Base-by-base conservation (phyloP, 2,329 filamentous ascomycete genomes). In the Sphaerulina vaccinii region DNA sequence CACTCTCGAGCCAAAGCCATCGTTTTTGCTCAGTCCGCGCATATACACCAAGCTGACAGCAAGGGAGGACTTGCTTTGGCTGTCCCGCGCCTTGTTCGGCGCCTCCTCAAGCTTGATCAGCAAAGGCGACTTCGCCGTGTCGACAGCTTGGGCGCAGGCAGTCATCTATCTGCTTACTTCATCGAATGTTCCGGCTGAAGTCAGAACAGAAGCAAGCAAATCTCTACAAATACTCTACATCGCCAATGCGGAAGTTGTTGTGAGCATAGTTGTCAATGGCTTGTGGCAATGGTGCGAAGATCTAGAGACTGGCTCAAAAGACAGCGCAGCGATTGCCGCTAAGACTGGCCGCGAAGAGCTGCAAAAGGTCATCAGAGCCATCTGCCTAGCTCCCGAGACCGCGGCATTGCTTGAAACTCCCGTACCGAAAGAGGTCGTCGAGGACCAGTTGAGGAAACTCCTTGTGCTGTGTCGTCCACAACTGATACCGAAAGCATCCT, bases 11-110 rank as follows among this genome's bases (percentile, higher is more conserved):
- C 84, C 88, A 0, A 96, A 95, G 68, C 85, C 88, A 11, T 95
- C 92, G 0, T 93, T 95, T 68, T 75, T 97, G 16, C 77, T 97
- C 5, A 96, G 88, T 63, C 80, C 87, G 27, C 86, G 88, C 55
- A 82, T 96, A 4, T 97, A 93, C 71, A 84, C 85, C 32, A 96
- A 96, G 66, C 65, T 96, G 19, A 78, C 79, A 2, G 73, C 77
- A 0, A 83, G 86, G 50, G 87, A 91, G 47, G 93, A 99, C 62
- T 75, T 90, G 16, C 76, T 75, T 48, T 96, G 93, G 88, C 79
- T 88, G 45, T 75, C 85, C 36, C 81, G 83, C 58, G 86, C 90
- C 23, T 74, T 97, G 42, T 74, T 80, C 13, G 80, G 84, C 21
- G 72, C 86, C 13, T 79, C 84, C 13, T 42, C 51, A 18, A 46